phyloP scores from a whole-genome alignment of 2,329 filamentous ascomycete species.

The Cladosporium halotolerans region DNA sequence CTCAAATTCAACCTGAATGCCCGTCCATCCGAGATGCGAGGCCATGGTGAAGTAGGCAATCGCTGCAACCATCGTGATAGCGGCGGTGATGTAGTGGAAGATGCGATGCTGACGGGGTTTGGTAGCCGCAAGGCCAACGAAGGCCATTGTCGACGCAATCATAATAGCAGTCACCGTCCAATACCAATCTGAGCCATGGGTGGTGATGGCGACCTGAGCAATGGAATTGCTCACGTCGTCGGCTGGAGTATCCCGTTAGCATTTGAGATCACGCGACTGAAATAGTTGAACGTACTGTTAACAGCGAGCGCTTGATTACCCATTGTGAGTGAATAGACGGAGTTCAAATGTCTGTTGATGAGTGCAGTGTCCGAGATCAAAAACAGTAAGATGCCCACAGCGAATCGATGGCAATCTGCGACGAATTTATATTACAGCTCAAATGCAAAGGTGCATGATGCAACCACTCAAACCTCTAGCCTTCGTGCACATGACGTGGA shows the following conservation, averaged over 20 bases:
- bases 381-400: too few species aligned
- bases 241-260: conserved; percentile 21
- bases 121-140: conserved; percentile 48
- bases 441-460: too few species aligned
- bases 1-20: conserved; percentile 56
- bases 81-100: conserved; percentile 60
- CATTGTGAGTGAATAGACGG: conserved; percentile 7
- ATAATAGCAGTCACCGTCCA: conserved; percentile 57
- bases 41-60: conserved; percentile 63
- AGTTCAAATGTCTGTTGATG: neutral
- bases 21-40: conserved; percentile 58
- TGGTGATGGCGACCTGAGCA: conserved; percentile 53
- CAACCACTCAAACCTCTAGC: too few species aligned
- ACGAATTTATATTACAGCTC: neutral
- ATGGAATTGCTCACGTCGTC: conserved; percentile 40
- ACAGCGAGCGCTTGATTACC: conserved; percentile 42
- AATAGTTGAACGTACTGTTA: conserved; percentile 32
- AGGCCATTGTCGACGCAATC: conserved; percentile 47
- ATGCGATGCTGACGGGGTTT: conserved; percentile 52
- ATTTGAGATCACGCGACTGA: neutral
- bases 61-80: conserved; percentile 52
- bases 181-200: conserved; percentile 54
- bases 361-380: too few species aligned
- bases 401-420: neutral
- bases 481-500: too few species aligned